Evolutionary conservation across 305 asterid species (phyloP), one percentile per base, ranked within the genome.

Genomic region (Rubia tinctorum): DNA sequence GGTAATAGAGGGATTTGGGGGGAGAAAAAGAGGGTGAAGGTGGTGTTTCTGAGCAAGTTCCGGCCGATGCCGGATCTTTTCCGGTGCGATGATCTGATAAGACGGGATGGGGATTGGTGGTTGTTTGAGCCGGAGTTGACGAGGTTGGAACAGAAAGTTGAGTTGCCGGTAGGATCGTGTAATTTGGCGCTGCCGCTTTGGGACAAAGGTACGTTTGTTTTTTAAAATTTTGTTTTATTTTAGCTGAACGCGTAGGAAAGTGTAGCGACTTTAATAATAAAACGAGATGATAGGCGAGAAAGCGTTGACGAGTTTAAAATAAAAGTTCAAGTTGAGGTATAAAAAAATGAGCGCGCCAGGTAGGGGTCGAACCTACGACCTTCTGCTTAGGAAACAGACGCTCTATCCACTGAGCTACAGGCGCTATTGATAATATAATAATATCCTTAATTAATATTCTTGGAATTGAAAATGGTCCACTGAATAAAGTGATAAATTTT

Each of bases 351-450:
- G n/a, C 89, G 91, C 97, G 86, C 95, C 97, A 91, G 91, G 91
- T 85, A 88, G 93, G 92, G 97, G 88, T 89, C 92, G 95, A 91
- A 90, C 97, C 96, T 93, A 86, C 93, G 93, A 86, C 96, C 84
- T 93, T 93, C 96, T 91, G 95, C 95, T 93, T 91, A 90, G 97
- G 96, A 93, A 91, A 93, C 91, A 93, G 94, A 93, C 91, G 78
- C 73, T 74, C 73, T 66, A 74, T 74, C 78, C 78, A 74, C 78
- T 74, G 78, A 74, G 78, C 78, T 74, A 74, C 78, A 74, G 78
- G 73, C 73, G 78, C 73, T 20, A n/a, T n/a, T n/a, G n/a, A n/a
- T n/a, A n/a, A n/a, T n/a, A n/a, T 49, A 49, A 14, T 49, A 20
- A 49, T 3, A 18, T 8, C 8, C 58, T 51, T 51, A 17, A 51